Conservation (phyloP, 768 basidiomycete species). For the Termitomyces sp. region DNA sequence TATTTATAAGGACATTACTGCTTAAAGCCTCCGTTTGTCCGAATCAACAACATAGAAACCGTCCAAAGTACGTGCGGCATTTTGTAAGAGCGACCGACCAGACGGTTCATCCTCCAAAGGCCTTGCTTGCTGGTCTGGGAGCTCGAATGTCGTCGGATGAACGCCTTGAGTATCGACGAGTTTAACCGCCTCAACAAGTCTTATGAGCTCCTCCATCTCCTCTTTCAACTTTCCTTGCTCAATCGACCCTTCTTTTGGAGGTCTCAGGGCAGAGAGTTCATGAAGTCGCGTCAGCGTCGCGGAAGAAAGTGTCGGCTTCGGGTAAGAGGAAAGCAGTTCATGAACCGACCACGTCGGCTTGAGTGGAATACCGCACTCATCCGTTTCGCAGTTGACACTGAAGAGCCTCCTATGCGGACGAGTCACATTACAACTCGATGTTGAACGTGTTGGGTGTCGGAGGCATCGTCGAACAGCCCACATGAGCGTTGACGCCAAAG, state of each 20-base stretch:
- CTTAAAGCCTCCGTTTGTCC: constrained; percentile 27
- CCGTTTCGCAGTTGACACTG: constrained; percentile 29
- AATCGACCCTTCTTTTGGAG: constrained; percentile 55
- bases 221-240: constrained; percentile 48
- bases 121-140: constrained; percentile 21
- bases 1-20: background rate
- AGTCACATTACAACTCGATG: constrained; percentile 6
- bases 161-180: constrained; percentile 45
- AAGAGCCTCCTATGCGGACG: constrained; percentile 4
- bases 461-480: constrained; percentile 20
- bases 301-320: constrained; percentile 57
- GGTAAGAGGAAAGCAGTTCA: constrained; percentile 73
- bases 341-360: constrained; percentile 80
- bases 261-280: constrained; percentile 66
- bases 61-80: constrained; percentile 46
- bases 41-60: constrained; percentile 65
- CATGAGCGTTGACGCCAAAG: constrained; percentile 11
- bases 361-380: constrained; percentile 60
- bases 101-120: constrained; percentile 7
- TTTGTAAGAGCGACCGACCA: constrained; percentile 44
- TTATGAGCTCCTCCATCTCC: constrained; percentile 69
- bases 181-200: constrained; percentile 79
- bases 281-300: constrained; percentile 62
- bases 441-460: constrained; percentile 10
- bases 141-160: constrained; percentile 28